phyloP scores from a whole-genome alignment of 257 asterid species.

The Striga asiatica region DNA sequence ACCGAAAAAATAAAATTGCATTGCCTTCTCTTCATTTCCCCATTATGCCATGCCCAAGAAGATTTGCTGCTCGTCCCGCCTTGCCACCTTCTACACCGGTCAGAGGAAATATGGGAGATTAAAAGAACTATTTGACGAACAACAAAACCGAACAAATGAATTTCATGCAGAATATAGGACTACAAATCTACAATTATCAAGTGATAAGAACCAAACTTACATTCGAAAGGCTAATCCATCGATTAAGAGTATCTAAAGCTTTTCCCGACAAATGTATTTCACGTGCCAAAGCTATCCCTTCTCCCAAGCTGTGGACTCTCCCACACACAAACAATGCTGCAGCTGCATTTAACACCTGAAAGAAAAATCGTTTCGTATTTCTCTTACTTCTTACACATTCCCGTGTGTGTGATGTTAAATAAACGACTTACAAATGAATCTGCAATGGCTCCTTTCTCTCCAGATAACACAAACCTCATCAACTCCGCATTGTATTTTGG shows the following conservation, averaged over 20 bases:
- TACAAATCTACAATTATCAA: not conserved
- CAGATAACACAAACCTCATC: conserved; percentile 55
- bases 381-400: too few species aligned
- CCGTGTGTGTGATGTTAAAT: too few species aligned
- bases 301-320: conserved; percentile 23
- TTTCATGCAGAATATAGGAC: not conserved
- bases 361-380: not conserved
- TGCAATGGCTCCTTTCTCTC: conserved; percentile 65
- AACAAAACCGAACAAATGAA: not conserved
- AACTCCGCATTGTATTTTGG: conserved; percentile 60
- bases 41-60: not conserved
- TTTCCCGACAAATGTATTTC: conserved; percentile 37
- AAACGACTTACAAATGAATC: conserved; percentile 59
- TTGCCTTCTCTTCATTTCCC: too few species aligned
- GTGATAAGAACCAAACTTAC: conserved; percentile 15
- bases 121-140: too few species aligned
- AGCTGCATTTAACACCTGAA: conserved; percentile 42
- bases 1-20: too few species aligned
- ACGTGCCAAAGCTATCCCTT: conserved; percentile 39
- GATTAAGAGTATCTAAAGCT: conserved; percentile 32
- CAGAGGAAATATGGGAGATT: too few species aligned
- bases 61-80: conserved; percentile 7
- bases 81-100: conserved; percentile 15
- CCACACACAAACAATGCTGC: conserved; percentile 45
- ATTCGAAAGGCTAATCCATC: conserved; percentile 29